Percentiles rank a stretch among this genome's conserved stretches.
phyloP scores from a whole-genome alignment of 331 rosid species.

The Prunus yedoensis region DNA sequence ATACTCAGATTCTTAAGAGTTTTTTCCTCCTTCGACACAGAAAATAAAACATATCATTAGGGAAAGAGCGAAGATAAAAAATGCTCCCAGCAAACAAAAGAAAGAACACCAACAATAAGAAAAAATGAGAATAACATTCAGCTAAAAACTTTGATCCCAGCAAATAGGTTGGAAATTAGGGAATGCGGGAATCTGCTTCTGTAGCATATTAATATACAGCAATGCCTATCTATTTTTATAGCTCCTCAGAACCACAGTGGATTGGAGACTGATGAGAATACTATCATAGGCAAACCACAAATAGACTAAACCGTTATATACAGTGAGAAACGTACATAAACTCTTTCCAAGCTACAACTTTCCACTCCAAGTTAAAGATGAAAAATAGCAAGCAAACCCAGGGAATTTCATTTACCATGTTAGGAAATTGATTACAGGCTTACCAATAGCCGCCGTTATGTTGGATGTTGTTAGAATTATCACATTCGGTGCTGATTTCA shows the following conservation, averaged over 20 bases:
- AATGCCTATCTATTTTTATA: not conserved
- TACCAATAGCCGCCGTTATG: conserved; percentile 96
- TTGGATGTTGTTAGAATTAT: conserved; percentile 90
- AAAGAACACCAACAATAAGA: not conserved
- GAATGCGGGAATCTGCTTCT: not conserved
- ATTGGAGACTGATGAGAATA: not conserved
- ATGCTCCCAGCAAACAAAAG: not conserved
- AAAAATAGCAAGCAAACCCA: not conserved
- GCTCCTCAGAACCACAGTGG: conserved; percentile 1
- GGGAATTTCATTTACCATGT: not conserved
- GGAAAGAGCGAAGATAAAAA: not conserved
- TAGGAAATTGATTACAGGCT: conserved; percentile 38
- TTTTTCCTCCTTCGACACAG: not conserved
- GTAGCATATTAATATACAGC: too few relatives aligned
- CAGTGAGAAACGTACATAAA: not conserved
- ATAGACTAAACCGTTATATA: not conserved
- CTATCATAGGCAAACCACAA: not conserved
- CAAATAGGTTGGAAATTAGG: not conserved
- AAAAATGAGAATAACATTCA: not conserved
- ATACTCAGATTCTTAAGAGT: not conserved
- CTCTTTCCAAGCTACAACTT: not conserved
- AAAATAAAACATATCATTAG: not conserved
- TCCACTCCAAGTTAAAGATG: not conserved
- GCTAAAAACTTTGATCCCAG: too few relatives aligned
- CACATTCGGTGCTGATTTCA: conserved; percentile 94